Percentiles rank a stretch among this genome's conserved stretches.
Evolutionary conservation across 495 filamentous ascomycete genomes (phyloP).

Genomic region (Hypoxylon fuscum): DNA sequence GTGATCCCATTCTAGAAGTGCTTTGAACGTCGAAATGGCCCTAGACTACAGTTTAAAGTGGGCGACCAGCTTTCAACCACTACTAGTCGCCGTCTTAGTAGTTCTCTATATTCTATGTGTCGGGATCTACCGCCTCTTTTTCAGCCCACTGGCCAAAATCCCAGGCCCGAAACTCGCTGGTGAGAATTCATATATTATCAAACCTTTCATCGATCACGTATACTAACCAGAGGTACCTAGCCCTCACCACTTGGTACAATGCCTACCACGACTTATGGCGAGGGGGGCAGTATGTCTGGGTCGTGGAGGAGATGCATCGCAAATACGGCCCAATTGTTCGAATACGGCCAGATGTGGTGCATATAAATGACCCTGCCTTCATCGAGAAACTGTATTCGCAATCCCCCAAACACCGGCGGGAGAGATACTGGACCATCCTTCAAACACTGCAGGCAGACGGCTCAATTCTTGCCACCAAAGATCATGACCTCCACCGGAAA

Average conservation of each 20-base stretch:
- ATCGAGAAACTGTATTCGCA: slow-evolving; percentile 33
- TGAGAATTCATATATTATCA: background rate
- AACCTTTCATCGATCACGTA: background rate
- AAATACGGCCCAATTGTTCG: slow-evolving; percentile 40
- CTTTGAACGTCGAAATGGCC: slow-evolving; percentile 3
- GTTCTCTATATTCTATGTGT: slow-evolving; percentile 10
- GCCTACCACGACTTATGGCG: slow-evolving; percentile 26
- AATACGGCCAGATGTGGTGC: slow-evolving; percentile 26
- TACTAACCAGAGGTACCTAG: slow-evolving; percentile 13
- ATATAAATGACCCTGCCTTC: slow-evolving; percentile 34
- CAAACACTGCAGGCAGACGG: slow-evolving; percentile 19
- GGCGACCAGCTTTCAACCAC: slow-evolving; percentile 9
- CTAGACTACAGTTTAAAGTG: slow-evolving; percentile 3
- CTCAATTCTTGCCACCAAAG: slow-evolving; percentile 44
- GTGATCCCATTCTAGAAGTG: too few species aligned
- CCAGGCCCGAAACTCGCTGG: slow-evolving; percentile 57
- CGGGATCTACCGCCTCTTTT: slow-evolving; percentile 46
- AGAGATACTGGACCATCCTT: slow-evolving; percentile 21
- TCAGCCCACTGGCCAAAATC: slow-evolving; percentile 54
- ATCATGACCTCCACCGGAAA: slow-evolving; percentile 49
- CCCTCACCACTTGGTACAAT: slow-evolving; percentile 55
- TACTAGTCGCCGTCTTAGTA: background rate
- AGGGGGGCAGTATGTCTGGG: slow-evolving; percentile 31
- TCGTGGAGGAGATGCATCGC: slow-evolving; percentile 42
- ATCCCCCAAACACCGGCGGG: slow-evolving; percentile 22